These are phyloP conservation scores for Euclidium syriacum DNA, from an alignment of 345 rosid genomes.

Conservation along the genomic window DNA sequence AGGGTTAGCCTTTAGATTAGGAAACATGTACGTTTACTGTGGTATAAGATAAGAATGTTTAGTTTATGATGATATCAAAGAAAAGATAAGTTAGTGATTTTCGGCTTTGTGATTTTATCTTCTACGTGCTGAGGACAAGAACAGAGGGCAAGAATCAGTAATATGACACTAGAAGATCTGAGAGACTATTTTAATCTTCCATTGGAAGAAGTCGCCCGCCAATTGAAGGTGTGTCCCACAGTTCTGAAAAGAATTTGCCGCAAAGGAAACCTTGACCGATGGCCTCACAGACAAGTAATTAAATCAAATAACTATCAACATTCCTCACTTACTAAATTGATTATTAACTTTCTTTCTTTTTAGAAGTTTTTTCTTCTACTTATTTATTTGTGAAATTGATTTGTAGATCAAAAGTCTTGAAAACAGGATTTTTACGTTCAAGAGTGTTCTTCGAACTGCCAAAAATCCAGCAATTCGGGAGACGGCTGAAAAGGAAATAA, in stretches of 20 bases:
- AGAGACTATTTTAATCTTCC: slow-evolving; percentile 1
- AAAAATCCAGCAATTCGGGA: background rate
- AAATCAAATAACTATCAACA: background rate
- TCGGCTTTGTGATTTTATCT: background rate
- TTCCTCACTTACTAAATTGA: background rate
- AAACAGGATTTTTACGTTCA: background rate
- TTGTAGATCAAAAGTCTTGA: background rate
- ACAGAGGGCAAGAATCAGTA: slow-evolving; percentile 9
- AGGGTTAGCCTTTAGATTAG: background rate
- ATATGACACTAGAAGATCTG: background rate
- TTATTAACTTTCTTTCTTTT: background rate
- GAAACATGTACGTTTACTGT: background rate
- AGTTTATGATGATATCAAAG: background rate
- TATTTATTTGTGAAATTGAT: background rate
- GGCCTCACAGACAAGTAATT: slow-evolving; percentile 13
- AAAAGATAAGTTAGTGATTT: background rate
- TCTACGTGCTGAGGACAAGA: slow-evolving; percentile 3
- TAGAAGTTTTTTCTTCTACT: too few relatives aligned
- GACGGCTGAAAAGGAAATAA: too few relatives aligned
- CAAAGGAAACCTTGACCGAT: background rate
- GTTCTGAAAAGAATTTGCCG: slow-evolving; percentile 12
- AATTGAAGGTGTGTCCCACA: background rate
- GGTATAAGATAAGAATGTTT: background rate
- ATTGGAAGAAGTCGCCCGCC: slow-evolving; percentile 7
- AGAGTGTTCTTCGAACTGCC: background rate